Evolutionary conservation across 1,139 yeast species (phyloP), one percentile per base, ranked within the genome.

Genomic region (Taphrina communis): DNA sequence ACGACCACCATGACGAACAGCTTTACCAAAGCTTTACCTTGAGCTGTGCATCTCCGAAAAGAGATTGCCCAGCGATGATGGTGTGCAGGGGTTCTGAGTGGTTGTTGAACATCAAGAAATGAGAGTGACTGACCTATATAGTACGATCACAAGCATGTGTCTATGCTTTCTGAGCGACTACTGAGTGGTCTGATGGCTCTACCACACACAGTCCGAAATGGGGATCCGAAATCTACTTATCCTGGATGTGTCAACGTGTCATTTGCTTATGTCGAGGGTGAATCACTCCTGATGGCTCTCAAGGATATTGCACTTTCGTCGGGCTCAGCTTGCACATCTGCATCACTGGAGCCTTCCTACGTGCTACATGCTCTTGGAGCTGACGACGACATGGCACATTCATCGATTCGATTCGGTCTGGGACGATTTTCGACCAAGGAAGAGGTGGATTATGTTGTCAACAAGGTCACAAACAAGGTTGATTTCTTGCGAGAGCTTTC

Each of bases 241-340:
- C 85, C 96, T 1, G 99, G 99, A 59, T 94, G 99, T 82, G 96
- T 94, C 70, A 94, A 94, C 78, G 87, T 94, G 72, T 93, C 98
- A 8, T 94, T 94, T 81, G 98, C 98, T 8, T 94, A 93, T 77
- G 89, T 94, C 75, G 99, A 94, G 82, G 99, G 99, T 74, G 99
- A 94, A 81, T 93, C 98, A 0, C 83, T 94, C 74, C 83, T 94
- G 75, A 94, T 94, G 99, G 99, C 99, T 0, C 85, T 94, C 77
- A 93, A 94, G 71, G 99, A 94, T 78, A 91, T 94, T 77, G 99
- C 99, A 0, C 84, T 94, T 73, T 89, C 96, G 72, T 90, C 97
- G 2, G 99, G 99, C 46, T 91, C 97, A n/a, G 99, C 99, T 2
- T 94, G 99, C 83, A 94, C 99, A 6, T 93, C 98, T 46, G 98